Base-by-base conservation (phyloP, 345 rosid genomes). In the Sonneratia alba region DNA sequence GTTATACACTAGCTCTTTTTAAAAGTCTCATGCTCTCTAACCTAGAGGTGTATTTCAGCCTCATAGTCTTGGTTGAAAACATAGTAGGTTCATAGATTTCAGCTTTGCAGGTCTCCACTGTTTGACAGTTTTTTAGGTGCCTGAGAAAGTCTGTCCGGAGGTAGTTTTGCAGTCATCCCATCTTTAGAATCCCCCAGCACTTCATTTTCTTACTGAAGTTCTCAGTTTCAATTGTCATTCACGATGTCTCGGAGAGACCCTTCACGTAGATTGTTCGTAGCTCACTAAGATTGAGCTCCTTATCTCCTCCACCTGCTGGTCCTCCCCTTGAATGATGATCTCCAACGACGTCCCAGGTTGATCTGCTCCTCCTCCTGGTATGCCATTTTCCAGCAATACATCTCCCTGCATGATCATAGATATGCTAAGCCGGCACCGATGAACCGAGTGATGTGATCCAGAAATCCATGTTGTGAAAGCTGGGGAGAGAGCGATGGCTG, bases 271-370 rank as follows among this genome's bases (percentile, higher is more conserved):
- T 91, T 24, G 81, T 77, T 40, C 86, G 78, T 59, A 84, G 80
- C 10, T 93, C 91, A 38, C 91, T 77, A 69, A 92, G 91, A 79
- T 97, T 97, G 70, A 91, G 89, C 57, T 97, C 99, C 74, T 87
- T 93, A 91, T 84, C 75, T 88, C 85, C 71, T 93, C 97, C 15
- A 93, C 91, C 51, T 89, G 97, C 72, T 87, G 91, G 73, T 93
- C 98, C 77, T 93, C 98, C 49, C 98, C 98, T 78, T 87, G 97
- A 76, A 93, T 96, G 63, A 91, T 65, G 36, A 91, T 76, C 84
- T 91, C 98, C n/a, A n/a, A n/a, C n/a, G n/a, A n/a, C n/a, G n/a
- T n/a, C n/a, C n/a, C n/a, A n/a, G n/a, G n/a, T n/a, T n/a, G n/a
- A n/a, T n/a, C n/a, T n/a, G n/a, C n/a, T n/a, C n/a, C n/a, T n/a